These are phyloP conservation scores for Asterella californica DNA, from an alignment of 225 moss, liverwort and hornwort species.

Conservation along the genomic window DNA sequence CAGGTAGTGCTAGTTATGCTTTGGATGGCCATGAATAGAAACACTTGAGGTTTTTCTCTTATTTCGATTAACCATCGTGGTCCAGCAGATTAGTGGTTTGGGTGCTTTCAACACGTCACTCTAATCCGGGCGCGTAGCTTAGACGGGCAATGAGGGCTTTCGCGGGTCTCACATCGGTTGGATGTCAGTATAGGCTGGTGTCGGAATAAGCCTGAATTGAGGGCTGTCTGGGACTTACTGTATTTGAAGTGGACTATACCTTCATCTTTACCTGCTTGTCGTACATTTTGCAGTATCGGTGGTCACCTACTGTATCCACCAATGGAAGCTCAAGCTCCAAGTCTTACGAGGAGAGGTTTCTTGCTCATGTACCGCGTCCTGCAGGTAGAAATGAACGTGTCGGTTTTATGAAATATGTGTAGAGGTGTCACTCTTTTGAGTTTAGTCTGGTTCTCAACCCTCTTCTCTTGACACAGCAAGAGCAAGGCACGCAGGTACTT, in stretches of 20 bases:
- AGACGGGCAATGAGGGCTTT: background rate
- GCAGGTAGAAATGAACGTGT: conserved; percentile 37
- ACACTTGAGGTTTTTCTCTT: too few relatives aligned
- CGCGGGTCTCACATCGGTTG: background rate
- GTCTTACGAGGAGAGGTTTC: conserved; percentile 86
- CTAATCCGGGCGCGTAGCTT: too few relatives aligned
- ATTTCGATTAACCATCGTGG: too few relatives aligned
- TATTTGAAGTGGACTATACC: background rate
- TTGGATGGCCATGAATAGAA: too few relatives aligned
- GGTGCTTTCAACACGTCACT: background rate
- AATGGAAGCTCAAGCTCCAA: conserved; percentile 45
- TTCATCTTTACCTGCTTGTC: background rate
- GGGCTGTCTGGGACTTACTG: background rate
- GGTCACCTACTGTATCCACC: conserved; percentile 57
- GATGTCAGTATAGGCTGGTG: too few relatives aligned
- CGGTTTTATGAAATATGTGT: background rate
- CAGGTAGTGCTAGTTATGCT: too few relatives aligned
- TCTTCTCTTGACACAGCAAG: background rate
- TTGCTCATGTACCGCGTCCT: conserved; percentile 70
- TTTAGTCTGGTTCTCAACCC: background rate
- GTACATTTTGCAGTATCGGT: conserved; percentile 63
- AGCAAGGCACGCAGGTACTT: background rate
- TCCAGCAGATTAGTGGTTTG: background rate
- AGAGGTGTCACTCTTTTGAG: too few relatives aligned
- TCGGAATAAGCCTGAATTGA: background rate